Conservation (phyloP, 495 filamentous ascomycete genomes). For the Tuber magnatum region DNA sequence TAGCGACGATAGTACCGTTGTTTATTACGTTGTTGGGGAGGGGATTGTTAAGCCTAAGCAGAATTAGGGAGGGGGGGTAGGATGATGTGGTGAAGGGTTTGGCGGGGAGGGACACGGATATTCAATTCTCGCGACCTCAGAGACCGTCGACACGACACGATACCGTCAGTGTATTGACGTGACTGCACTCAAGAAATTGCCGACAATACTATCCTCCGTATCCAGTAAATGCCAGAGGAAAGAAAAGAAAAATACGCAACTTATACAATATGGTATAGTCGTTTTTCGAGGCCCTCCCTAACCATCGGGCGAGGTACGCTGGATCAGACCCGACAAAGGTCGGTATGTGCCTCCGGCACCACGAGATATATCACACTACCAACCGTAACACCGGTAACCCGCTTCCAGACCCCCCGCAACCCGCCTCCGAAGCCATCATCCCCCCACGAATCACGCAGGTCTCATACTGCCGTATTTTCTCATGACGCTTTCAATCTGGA, state of each 20-base stretch:
- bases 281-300: not conserved
- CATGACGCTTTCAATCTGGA: not conserved
- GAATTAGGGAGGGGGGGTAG: conserved; percentile 51
- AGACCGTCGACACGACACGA: not conserved
- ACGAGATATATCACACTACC: not conserved
- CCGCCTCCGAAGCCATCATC: not conserved
- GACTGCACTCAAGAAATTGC: not conserved
- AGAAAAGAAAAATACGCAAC: not conserved
- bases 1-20: conserved; percentile 82
- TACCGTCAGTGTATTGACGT: not conserved
- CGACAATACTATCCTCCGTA: not conserved
- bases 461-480: not conserved
- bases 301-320: not conserved
- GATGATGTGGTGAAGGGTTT: not conserved
- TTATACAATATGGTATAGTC: not conserved
- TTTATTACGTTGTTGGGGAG: conserved; percentile 92
- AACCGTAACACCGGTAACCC: not conserved
- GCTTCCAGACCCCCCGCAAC: not conserved
- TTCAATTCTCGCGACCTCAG: not conserved
- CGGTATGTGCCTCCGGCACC: not conserved
- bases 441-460: not conserved
- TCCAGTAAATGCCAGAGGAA: not conserved
- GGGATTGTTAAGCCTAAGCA: conserved; percentile 93
- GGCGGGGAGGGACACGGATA: not conserved
- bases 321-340: not conserved